Evolutionary conservation across 371 early-diverging fungal genomes (phyloP).

Genomic region (Cokeromyces recurvatus): DNA sequence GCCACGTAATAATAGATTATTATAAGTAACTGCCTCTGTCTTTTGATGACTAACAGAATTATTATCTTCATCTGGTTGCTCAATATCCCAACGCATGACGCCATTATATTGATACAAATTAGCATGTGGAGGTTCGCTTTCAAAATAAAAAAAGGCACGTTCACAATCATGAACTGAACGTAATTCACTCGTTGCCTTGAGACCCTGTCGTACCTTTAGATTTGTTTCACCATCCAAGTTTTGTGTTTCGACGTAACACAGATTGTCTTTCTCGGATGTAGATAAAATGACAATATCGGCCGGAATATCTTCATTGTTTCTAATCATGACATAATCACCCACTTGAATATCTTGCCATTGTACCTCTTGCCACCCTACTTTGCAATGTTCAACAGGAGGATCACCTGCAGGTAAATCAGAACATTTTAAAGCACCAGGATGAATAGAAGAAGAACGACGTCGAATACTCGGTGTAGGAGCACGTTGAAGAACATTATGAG

Average conservation of each 20-base stretch:
- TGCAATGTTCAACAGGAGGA: constrained; percentile 22
- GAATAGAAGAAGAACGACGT: constrained; percentile 22
- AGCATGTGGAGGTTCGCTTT: constrained; percentile 77
- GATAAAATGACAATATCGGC: constrained; percentile 76
- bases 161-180: constrained; percentile 51
- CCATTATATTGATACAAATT: constrained; percentile 75
- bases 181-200: constrained; percentile 34
- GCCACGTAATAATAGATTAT: constrained; percentile 87
- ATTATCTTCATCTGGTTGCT: constrained; percentile 18
- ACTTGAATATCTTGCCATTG: constrained; percentile 84
- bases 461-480: constrained; percentile 14
- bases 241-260: constrained; percentile 80
- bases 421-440: constrained; percentile 21
- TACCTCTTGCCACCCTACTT: constrained; percentile 23
- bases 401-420: constrained; percentile 23
- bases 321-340: constrained; percentile 86
- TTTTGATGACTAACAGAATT: constrained; percentile 37
- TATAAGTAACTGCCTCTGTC: constrained; percentile 70
- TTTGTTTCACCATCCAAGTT: constrained; percentile 89
- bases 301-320: constrained; percentile 89
- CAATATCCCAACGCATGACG: constrained; percentile 50
- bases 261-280: constrained; percentile 55
- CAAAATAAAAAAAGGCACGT: constrained; percentile 54
- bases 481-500: constrained; percentile 39
- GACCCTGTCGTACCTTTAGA: constrained; percentile 59